Evolutionary conservation across 768 basidiomycete species (phyloP), one percentile per base, ranked within the genome.

Genomic region (Jaapia argillacea): DNA sequence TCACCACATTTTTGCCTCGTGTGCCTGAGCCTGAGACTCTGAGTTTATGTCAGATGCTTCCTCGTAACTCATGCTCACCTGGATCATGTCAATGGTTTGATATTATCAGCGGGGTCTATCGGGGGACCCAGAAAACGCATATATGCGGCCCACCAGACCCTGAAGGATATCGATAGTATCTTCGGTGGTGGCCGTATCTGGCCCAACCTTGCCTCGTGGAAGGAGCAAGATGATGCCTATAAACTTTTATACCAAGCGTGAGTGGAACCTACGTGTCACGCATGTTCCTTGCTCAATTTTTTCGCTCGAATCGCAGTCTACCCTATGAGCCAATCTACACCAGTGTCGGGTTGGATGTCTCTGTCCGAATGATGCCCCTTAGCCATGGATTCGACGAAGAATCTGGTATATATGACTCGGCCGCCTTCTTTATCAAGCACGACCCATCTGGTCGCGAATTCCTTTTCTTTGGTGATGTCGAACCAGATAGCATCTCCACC

Each of bases 401-500:
- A 38, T 53, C 59, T 25, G 75, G 37, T 7, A 57, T 62, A 26
- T 92, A 96, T 61, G 71, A 81, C 13, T 85, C 85, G 12, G 66
- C 83, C 1, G 94, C 92, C 13, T 93, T 86, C 66, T 94, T 94
- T 59, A 61, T 97, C 52, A 75, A 79, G 12, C 74, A 85, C 50
- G 70, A 85, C 41, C 62, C 70, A 14, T 69, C 71, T 25, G 59
- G 59, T 1, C 71, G 67, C 38, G 87, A 94, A 58, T 81, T 97
- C 50, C 68, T 97, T 27, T 97, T 97, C 63, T 94, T 96, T 52
- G 94, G 94, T 1, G 92, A 94, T 61, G 82, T 96, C 47, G 89
- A 93, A 54, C 87, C 89, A 6, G 89, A 93, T 63, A 74, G 74
- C 40, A 52, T 92, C 38, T 71, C 85, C 4, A n/a, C 54, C 13